Evolutionary conservation across 805 yeast species (phyloP).

Genomic region (Komagataella phaffii): DNA sequence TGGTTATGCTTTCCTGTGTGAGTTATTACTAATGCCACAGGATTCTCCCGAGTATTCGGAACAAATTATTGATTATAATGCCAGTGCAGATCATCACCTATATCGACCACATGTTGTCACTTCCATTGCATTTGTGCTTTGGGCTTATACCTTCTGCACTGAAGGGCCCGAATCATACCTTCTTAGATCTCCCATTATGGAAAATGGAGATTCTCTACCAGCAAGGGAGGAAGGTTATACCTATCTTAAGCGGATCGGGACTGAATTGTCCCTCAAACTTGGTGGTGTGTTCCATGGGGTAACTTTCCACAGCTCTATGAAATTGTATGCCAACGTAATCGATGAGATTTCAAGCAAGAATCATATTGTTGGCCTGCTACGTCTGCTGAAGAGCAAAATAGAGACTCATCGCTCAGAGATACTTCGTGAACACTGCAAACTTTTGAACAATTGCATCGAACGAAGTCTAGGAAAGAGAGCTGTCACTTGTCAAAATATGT

Average conservation of each 20-base stretch:
- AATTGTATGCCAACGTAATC: conserved; percentile 20
- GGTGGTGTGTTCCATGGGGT: conserved; percentile 10
- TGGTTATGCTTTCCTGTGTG: conserved; percentile 41
- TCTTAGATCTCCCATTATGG: conserved; percentile 7
- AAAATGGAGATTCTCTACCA: conserved; percentile 5
- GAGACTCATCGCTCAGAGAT: conserved; percentile 35
- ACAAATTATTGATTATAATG: conserved; percentile 17
- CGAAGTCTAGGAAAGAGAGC: conserved; percentile 36
- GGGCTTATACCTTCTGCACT: conserved; percentile 31
- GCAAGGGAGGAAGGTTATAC: conserved; percentile 34
- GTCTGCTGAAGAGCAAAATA: conserved; percentile 21
- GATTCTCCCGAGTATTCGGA: conserved; percentile 10
- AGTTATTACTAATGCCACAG: conserved; percentile 30
- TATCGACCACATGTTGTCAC: conserved; percentile 23
- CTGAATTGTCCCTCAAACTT: conserved; percentile 10
- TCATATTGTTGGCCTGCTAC: conserved; percentile 38
- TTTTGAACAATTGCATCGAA: conserved; percentile 35
- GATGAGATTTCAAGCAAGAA: conserved; percentile 24
- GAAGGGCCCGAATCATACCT: conserved; percentile 33
- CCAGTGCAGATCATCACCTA: conserved; percentile 17
- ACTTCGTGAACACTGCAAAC: conserved; percentile 36
- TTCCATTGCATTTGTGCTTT: conserved; percentile 24
- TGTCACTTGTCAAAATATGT: conserved; percentile 37
- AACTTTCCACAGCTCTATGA: conserved; percentile 20
- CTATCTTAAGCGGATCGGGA: conserved; percentile 31